These are phyloP conservation scores for Scheffersomyces cryptocercus DNA, from an alignment of 1,139 yeast genomes.

Conservation along the genomic window DNA sequence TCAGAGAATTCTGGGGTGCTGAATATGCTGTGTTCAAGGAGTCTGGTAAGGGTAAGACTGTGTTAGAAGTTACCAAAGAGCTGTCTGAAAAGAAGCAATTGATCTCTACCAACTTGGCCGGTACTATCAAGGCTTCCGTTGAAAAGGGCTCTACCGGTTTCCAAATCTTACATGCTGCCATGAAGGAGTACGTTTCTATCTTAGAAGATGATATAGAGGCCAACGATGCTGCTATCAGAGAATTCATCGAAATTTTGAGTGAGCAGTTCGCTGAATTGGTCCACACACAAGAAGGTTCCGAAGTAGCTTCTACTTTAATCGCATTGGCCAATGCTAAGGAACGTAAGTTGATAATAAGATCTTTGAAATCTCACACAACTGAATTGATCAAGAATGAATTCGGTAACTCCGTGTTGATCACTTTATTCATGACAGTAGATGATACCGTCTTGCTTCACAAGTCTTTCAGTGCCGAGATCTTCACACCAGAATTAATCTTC, in stretches of 20 bases:
- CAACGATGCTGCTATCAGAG: slow-evolving; percentile 66
- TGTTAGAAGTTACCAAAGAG: slow-evolving; percentile 67
- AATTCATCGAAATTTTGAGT: slow-evolving; percentile 76
- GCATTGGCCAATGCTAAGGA: slow-evolving; percentile 91
- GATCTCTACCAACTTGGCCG: slow-evolving; percentile 72
- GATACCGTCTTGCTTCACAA: slow-evolving; percentile 85
- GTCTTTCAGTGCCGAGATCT: slow-evolving; percentile 63
- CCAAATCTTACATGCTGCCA: slow-evolving; percentile 94
- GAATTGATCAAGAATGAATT: slow-evolving; percentile 80
- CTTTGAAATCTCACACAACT: slow-evolving; percentile 71
- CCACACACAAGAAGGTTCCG: slow-evolving; percentile 92
- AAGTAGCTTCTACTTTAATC: slow-evolving; percentile 79
- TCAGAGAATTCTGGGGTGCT: slow-evolving; percentile 97
- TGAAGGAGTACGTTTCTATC: slow-evolving; percentile 82
- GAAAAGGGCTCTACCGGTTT: slow-evolving; percentile 96
- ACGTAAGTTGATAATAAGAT: slow-evolving; percentile 73
- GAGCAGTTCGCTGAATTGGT: slow-evolving; percentile 95
- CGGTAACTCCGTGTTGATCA: slow-evolving; percentile 80
- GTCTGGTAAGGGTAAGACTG: slow-evolving; percentile 60
- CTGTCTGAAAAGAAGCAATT: slow-evolving; percentile 81
- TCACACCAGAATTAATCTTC: slow-evolving; percentile 54
- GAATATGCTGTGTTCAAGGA: slow-evolving; percentile 91
- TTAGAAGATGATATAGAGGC: slow-evolving; percentile 50
- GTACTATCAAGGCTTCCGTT: slow-evolving; percentile 87
- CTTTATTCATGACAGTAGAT: slow-evolving; percentile 85